A percentile compares a stretch with the other conserved stretches of the same genome.
phyloP scores from a whole-genome alignment of 2,329 filamentous ascomycete species.

The Microascus cirrosus region DNA sequence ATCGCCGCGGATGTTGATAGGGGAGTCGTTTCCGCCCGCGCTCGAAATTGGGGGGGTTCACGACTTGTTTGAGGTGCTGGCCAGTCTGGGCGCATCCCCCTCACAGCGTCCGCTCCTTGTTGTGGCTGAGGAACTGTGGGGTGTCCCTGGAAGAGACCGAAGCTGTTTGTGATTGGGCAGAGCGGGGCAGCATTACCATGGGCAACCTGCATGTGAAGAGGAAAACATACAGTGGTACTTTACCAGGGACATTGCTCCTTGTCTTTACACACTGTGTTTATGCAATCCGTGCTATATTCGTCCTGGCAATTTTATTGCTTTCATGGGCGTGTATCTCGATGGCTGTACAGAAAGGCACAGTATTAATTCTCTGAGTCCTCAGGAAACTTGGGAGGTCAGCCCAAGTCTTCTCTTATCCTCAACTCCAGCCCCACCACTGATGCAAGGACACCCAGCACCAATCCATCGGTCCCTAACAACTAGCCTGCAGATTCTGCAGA shows the following conservation, averaged over 20 bases:
- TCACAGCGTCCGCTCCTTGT: not conserved
- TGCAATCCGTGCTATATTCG: not conserved
- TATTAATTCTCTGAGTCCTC: too few species aligned
- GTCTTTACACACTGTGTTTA: not conserved
- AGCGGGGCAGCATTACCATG: constrained; percentile 1
- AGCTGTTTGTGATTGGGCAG: constrained; percentile 1
- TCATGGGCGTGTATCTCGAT: too few species aligned
- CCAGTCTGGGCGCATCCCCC: not conserved
- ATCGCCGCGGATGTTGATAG: not conserved
- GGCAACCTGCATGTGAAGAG: constrained; percentile 3
- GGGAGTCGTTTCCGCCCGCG: not conserved
- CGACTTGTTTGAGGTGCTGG: not conserved
- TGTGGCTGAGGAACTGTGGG: constrained; percentile 5
- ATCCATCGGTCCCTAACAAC: too few species aligned
- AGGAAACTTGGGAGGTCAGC: too few species aligned
- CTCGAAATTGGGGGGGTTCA: constrained; percentile 1
- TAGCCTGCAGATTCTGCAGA: too few species aligned
- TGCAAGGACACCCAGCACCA: too few species aligned
- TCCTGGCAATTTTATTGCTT: not conserved
- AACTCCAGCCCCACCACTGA: too few species aligned
- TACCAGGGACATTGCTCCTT: not conserved
- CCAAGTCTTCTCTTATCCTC: too few species aligned
- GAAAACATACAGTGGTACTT: not conserved
- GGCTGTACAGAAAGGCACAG: too few species aligned
- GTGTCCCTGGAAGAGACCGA: not conserved